Base-by-base conservation (phyloP, 768 basidiomycete genomes). In the Hygrocybe punicea region DNA sequence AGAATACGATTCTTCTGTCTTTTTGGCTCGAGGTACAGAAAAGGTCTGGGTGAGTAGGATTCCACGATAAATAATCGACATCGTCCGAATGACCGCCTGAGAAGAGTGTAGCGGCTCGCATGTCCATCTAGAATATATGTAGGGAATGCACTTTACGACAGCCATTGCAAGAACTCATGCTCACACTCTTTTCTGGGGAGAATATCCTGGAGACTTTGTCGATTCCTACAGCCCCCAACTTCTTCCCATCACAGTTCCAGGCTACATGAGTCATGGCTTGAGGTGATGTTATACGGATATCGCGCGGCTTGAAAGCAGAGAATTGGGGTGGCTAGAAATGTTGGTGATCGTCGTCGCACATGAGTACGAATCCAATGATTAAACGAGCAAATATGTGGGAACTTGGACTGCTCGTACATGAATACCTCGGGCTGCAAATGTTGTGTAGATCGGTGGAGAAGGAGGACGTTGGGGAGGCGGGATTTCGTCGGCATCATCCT, bases 231-330 rank as follows among this genome's bases (percentile, higher is more conserved):
- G 84, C 88, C 1, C 87, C 87, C 13, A 92, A 75, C 56, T 86
- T 86, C 74, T 85, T 85, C 16, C 90, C 90, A 64, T 92, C 90
- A 63, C 89, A 91, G 63, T 78, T 91, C 89, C 89, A 93, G 0
- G 88, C 86, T 52, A 91, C 84, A 65, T 89, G 87, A 45, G 78
- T 87, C 76, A 91, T 87, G 1, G 79, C 71, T 62, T 87, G 85
- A 16, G 81, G 69, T 48, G 81, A 84, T 4, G 84, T 73, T 55
- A 88, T 81, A 21, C 85, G 81, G 56, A 86, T 80, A 67, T 91
- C 87, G 66, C 88, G 81, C 6, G 89, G 88, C 65, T 86, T 85
- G 68, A 89, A 89, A 2, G 89, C 86, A 57, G 88, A 85, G 69
- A 91, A 91, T 17, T 80, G 87, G 33, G 89, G 89, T 51, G 84